These are phyloP conservation scores for Nakaseomyces kungkrabaensis DNA, from an alignment of 1,139 yeast species.

Conservation along the genomic window DNA sequence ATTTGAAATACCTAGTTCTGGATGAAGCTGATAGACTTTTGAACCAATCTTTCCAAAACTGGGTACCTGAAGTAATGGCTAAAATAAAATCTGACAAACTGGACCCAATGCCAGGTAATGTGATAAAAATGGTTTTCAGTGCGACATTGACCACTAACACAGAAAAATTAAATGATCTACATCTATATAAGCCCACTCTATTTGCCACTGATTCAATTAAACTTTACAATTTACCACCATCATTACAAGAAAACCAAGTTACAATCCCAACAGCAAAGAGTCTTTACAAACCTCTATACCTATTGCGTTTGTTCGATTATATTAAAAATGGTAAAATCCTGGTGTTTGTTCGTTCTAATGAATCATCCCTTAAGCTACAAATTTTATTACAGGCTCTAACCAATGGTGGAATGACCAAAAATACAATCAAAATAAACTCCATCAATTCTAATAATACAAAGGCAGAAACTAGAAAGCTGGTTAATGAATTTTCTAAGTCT, in stretches of 20 bases:
- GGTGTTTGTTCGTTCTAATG: slow-evolving; percentile 79
- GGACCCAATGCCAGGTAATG: slow-evolving; percentile 30
- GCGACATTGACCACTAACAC: slow-evolving; percentile 94
- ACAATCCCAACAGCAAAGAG: slow-evolving; percentile 47
- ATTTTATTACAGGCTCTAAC: slow-evolving; percentile 40
- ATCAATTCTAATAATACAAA: slow-evolving; percentile 45
- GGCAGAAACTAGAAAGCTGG: slow-evolving; percentile 36
- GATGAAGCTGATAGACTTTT: slow-evolving; percentile 93
- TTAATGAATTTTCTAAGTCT: slow-evolving; percentile 43
- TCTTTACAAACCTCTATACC: slow-evolving; percentile 62
- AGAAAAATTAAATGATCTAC: slow-evolving; percentile 65
- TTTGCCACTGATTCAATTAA: slow-evolving; percentile 56
- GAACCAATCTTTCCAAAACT: slow-evolving; percentile 86
- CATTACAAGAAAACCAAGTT: slow-evolving; percentile 43
- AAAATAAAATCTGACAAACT: slow-evolving; percentile 29
- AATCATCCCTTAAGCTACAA: slow-evolving; percentile 68
- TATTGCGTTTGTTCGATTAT: slow-evolving; percentile 43
- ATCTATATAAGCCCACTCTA: slow-evolving; percentile 59
- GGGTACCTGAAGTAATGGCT: slow-evolving; percentile 65
- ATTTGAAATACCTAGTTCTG: slow-evolving; percentile 61
- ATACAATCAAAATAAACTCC: slow-evolving; percentile 23
- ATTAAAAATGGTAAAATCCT: slow-evolving; percentile 29
- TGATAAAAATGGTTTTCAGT: slow-evolving; percentile 64
- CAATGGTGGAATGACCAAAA: slow-evolving; percentile 10
- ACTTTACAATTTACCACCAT: slow-evolving; percentile 44